Evolutionary conservation across 140 eudicot genomes (phyloP), one percentile per base, ranked within the genome.

Genomic region (Oenanthe javanica): DNA sequence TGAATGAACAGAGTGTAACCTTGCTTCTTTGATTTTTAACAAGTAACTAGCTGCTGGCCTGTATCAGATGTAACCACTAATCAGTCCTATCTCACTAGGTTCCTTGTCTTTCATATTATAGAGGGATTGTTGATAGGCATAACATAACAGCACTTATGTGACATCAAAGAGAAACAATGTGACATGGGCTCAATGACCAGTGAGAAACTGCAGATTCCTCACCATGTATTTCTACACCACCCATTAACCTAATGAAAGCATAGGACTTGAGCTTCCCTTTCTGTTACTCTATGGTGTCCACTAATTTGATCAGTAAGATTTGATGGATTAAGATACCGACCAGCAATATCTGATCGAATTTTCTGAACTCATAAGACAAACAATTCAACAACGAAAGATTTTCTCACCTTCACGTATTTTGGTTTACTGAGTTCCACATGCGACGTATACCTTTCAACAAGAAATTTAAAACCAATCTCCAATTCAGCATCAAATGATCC

Each of bases 401-500:
- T 31, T 4, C 74, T 51, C 71, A 90, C 98, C 97, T 94, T 94
- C 67, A 94, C 77, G 54, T 75, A 79, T 77, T 84, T 88, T 27
- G 97, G 91, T 79, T 87, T 90, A 8, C 79, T 79, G 75, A 91
- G 14, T 49, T 90, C 92, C 75, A 94, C 98, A 84, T 89, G 98
- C 69, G 98, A 94, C 14, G 85, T 76, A 77, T 94, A 94, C 82
- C 97, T 90, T 85, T 94, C 98, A 82, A 90, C 91, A 78, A 92
- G 87, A 86, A 88, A 90, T 75, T 93, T 91, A 84, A 93, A 93
- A 51, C 98, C 98, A 72, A 93, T 88, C 81, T 93, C 97, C 73
- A 94, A 88, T 86, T 94, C 98, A 55, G 98, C 98, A 81, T 94
- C 98, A 86, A 94, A 87, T 27, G 92, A 87, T 70, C 96, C 98